These are phyloP conservation scores for Pseudopyrenochaeta lycopersici DNA, from an alignment of 2,329 filamentous ascomycete species.

Conservation along the genomic window DNA sequence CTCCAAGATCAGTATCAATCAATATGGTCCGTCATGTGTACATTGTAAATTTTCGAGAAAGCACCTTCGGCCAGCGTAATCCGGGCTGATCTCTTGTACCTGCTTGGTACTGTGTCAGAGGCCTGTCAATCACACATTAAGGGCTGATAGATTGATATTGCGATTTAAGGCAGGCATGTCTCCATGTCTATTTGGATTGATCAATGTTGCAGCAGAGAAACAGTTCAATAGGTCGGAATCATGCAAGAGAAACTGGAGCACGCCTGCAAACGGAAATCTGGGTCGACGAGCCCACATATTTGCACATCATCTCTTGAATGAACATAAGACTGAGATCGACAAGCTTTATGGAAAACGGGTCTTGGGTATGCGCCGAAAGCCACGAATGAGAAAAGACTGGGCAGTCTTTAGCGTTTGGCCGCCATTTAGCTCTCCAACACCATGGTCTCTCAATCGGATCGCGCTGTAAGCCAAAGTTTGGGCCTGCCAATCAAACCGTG, in stretches of 20 bases:
- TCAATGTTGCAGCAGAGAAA: conserved; percentile 3
- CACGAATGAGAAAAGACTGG: background rate
- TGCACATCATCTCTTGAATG: background rate
- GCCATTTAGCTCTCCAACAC: background rate
- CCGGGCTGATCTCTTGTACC: conserved; percentile 21
- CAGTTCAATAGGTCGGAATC: background rate
- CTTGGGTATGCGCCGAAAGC: background rate
- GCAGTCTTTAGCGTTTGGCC: background rate
- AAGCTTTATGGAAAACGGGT: background rate
- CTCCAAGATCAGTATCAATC: conserved; percentile 35
- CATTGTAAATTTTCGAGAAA: conserved; percentile 31
- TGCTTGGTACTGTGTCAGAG: conserved; percentile 15
- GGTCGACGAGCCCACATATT: background rate
- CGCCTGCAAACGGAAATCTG: background rate
- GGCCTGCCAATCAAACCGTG: conserved; percentile 13
- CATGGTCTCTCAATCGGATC: conserved; percentile 15
- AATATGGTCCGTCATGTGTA: conserved; percentile 30
- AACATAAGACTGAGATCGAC: background rate
- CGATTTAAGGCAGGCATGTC: background rate
- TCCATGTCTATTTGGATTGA: conserved; percentile 4
- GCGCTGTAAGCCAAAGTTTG: conserved; percentile 7
- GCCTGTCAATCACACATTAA: conserved; percentile 6
- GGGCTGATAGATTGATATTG: conserved; percentile 12
- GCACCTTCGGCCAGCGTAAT: conserved; percentile 11
- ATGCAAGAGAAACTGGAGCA: background rate